These are phyloP conservation scores for Amanita rimosa DNA, from an alignment of 768 basidiomycete genomes.

Conservation along the genomic window DNA sequence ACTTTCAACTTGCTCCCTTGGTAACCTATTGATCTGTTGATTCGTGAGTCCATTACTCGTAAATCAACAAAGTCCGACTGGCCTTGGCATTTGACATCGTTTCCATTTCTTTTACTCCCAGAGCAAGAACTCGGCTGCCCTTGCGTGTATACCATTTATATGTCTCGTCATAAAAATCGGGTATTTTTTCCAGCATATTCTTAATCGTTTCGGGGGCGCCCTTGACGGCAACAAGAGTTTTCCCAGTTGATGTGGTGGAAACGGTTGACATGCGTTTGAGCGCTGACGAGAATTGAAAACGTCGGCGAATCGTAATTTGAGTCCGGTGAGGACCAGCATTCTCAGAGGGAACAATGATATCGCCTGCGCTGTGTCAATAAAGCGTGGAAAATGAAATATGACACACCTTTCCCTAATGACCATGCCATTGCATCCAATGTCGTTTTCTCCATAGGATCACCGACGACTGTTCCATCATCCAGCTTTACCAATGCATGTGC, in stretches of 20 bases:
- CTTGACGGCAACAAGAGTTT: constrained; percentile 69
- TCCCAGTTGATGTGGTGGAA: constrained; percentile 49
- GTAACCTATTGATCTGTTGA: constrained; percentile 75
- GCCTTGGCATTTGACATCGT: constrained; percentile 63
- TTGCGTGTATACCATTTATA: constrained; percentile 91
- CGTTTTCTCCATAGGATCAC: constrained; percentile 99
- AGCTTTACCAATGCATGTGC: constrained; percentile 92
- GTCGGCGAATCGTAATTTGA: constrained; percentile 66
- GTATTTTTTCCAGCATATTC: constrained; percentile 65
- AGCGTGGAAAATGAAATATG: background rate
- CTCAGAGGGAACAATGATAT: constrained; percentile 53
- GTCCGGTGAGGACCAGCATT: constrained; percentile 43
- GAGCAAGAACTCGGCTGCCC: constrained; percentile 87
- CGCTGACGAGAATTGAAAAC: constrained; percentile 97
- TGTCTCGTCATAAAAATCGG: constrained; percentile 80
- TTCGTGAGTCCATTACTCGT: background rate
- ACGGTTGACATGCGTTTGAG: constrained; percentile 97
- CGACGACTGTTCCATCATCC: constrained; percentile 89
- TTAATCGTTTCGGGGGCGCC: constrained; percentile 98
- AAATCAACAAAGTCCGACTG: constrained; percentile 8
- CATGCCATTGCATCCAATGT: constrained; percentile 88
- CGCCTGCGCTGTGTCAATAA: constrained; percentile 35
- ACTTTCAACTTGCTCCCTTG: constrained; percentile 73
- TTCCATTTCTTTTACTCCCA: constrained; percentile 82
- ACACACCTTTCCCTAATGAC: constrained; percentile 60